Conservation (phyloP, 1,284 basidiomycete species). For the Ceratobasidium sp. region DNA sequence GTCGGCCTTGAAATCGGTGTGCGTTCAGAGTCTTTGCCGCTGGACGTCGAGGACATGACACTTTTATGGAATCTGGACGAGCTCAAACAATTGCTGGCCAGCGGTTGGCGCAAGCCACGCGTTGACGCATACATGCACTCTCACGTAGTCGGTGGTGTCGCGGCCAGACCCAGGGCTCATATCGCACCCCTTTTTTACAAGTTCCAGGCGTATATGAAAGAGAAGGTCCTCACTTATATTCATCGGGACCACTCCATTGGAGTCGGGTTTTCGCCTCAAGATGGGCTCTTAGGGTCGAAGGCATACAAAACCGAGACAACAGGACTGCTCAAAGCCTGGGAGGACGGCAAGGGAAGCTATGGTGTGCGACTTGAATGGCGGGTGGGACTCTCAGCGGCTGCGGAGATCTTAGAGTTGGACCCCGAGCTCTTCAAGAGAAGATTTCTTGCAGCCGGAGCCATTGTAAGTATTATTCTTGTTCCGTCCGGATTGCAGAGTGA, state of each 20-base stretch:
- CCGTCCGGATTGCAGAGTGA: background rate
- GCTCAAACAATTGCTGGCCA: background rate
- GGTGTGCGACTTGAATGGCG: slow-evolving; percentile 5
- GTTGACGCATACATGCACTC: slow-evolving; percentile 25
- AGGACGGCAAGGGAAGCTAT: background rate
- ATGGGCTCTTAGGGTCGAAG: background rate
- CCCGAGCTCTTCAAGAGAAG: background rate
- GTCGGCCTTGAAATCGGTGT: slow-evolving; percentile 8
- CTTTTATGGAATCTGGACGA: slow-evolving; percentile 6
- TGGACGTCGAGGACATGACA: background rate
- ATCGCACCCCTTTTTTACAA: background rate
- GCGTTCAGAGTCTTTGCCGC: background rate
- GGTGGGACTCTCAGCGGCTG: slow-evolving; percentile 3
- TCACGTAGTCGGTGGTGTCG: slow-evolving; percentile 17
- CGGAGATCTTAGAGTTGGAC: background rate
- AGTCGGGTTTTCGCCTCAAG: slow-evolving; percentile 14
- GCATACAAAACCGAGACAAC: background rate
- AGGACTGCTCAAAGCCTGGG: background rate
- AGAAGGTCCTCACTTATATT: slow-evolving; percentile 20
- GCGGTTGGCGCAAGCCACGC: background rate
- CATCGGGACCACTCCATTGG: slow-evolving; percentile 33
- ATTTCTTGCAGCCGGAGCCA: background rate
- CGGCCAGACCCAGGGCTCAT: background rate
- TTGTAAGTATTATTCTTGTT: slow-evolving; percentile 19
- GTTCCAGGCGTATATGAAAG: slow-evolving; percentile 26